phyloP scores from a whole-genome alignment of 345 rosid genomes.

The Gynandropsis gynandra region DNA sequence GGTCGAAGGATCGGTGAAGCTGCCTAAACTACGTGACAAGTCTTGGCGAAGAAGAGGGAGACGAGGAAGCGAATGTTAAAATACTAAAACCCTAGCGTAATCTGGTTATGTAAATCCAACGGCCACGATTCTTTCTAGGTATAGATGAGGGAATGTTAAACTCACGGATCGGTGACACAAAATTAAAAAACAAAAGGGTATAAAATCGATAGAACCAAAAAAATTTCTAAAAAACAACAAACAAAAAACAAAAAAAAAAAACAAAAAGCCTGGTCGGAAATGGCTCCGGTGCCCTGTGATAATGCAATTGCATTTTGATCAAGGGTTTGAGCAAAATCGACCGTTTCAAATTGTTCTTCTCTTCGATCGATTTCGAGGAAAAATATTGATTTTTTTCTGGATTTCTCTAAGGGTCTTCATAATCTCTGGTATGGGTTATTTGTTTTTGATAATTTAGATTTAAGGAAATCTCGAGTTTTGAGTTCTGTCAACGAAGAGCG shows the following conservation, averaged over 20 bases:
- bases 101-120: constrained; percentile 19
- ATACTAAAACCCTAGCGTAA: constrained; percentile 24
- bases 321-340: neutral
- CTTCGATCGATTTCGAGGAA: constrained; percentile 1
- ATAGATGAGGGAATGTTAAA: neutral
- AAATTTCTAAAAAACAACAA: too few relatives aligned
- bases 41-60: neutral
- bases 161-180: neutral
- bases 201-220: too few relatives aligned
- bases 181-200: neutral
- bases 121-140: constrained; percentile 22
- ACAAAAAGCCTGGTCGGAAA: too few relatives aligned
- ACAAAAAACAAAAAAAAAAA: too few relatives aligned
- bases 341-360: neutral
- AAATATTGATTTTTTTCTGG: neutral
- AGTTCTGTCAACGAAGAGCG: too few relatives aligned
- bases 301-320: constrained; percentile 7
- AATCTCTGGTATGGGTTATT: neutral
- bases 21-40: constrained; percentile 2
- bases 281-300: too few relatives aligned
- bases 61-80: neutral
- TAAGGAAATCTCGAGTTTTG: too few relatives aligned
- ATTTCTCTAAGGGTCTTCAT: neutral
- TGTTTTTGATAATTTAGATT: constrained; percentile 6
- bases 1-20: constrained; percentile 8